phyloP scores from a whole-genome alignment of 139 green algal species.

The Chlamydomonas applanata region DNA sequence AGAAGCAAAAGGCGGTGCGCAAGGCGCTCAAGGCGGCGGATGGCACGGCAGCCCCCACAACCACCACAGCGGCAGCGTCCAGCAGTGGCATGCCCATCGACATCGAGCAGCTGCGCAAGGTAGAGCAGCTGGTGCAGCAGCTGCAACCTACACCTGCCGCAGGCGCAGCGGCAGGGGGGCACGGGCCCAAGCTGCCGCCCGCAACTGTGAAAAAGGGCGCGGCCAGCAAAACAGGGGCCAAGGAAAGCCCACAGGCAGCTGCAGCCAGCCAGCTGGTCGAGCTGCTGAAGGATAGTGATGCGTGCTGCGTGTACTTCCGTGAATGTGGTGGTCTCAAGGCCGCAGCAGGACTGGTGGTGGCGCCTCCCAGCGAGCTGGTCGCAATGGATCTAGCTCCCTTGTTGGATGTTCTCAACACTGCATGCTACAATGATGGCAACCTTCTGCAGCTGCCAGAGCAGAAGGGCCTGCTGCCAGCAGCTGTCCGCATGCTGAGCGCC shows the following conservation, averaged over 20 bases:
- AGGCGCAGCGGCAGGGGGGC: neutral
- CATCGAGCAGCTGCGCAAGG: constrained; percentile 28
- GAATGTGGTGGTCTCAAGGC: constrained; percentile 51
- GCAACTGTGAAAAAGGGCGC: neutral
- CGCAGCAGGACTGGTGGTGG: constrained; percentile 2
- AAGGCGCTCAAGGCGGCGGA: constrained; percentile 9
- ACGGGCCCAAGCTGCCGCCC: neutral
- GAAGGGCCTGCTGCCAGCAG: constrained; percentile 2
- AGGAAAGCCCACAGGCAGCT: neutral
- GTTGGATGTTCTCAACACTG: constrained; percentile 32
- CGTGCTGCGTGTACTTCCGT: constrained; percentile 46
- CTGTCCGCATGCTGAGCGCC: constrained; percentile 1
- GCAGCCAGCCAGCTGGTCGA: constrained; percentile 6
- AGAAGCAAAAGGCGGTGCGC: constrained; percentile 24
- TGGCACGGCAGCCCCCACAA: neutral
- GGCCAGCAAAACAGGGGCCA: neutral
- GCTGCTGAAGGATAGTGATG: constrained; percentile 32
- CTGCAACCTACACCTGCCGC: constrained; percentile 10
- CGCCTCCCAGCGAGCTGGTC: too few species aligned
- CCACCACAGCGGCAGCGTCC: neutral
- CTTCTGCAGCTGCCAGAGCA: constrained; percentile 26
- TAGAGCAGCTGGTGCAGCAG: constrained; percentile 34
- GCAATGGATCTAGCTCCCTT: neutral
- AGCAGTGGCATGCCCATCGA: neutral
- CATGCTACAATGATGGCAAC: constrained; percentile 50